Conservation (phyloP, 441 rosid species). For the Euphorbia celastroides region DNA sequence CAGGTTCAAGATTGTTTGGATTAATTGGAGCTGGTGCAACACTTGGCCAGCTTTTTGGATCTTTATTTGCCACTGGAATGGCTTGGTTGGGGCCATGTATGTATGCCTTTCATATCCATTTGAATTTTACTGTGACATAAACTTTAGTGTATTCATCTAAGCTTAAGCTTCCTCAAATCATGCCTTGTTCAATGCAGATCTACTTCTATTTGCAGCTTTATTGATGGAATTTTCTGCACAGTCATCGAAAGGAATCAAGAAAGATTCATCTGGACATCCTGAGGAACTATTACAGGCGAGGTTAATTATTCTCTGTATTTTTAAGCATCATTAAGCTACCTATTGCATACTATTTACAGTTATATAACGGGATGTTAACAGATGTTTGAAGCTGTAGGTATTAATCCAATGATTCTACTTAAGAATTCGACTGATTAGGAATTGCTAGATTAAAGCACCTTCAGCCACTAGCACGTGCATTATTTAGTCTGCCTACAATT, state of each 20-base stretch:
- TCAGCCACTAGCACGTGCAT: no score
- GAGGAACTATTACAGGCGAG: slow-evolving; percentile 71
- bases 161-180: slow-evolving; percentile 11
- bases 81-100: slow-evolving; percentile 93
- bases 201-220: slow-evolving; percentile 78
- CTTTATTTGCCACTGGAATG: slow-evolving; percentile 74
- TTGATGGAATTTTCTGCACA: slow-evolving; percentile 93
- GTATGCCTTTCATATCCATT: slow-evolving; percentile 21
- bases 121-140: neutral
- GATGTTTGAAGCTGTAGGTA: neutral
- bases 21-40: slow-evolving; percentile 98
- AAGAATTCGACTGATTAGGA: neutral
- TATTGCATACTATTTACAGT: neutral
- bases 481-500: no score
- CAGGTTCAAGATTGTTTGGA: slow-evolving; percentile 96
- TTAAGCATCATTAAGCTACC: neutral
- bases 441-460: neutral
- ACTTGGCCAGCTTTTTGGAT: slow-evolving; percentile 92
- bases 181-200: slow-evolving; percentile 39
- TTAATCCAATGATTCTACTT: neutral
- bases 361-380: neutral
- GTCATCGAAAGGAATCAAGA: slow-evolving; percentile 68
- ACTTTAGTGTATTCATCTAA: slow-evolving; percentile 5
- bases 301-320: slow-evolving; percentile 27
- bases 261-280: slow-evolving; percentile 41